These are phyloP conservation scores for Blastomyces gilchristii DNA, from an alignment of 2,329 filamentous ascomycete species.

Conservation along the genomic window DNA sequence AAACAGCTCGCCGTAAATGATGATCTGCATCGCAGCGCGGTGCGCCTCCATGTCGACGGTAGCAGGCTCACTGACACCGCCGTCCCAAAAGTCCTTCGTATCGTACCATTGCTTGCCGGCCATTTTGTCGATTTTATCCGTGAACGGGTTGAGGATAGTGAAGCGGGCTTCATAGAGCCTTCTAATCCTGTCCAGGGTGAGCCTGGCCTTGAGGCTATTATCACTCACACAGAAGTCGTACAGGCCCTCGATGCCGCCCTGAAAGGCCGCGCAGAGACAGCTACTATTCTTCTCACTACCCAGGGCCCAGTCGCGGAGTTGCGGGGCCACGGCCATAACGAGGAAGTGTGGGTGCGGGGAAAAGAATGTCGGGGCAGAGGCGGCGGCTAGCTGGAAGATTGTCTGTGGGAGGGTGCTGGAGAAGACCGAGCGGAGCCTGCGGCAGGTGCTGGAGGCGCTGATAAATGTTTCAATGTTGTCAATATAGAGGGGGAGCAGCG, in stretches of 20 bases:
- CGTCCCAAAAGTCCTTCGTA: constrained; percentile 22
- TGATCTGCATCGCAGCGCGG: constrained; percentile 22
- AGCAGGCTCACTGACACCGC: constrained; percentile 23
- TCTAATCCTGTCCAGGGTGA: constrained; percentile 27
- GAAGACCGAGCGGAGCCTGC: constrained; percentile 19
- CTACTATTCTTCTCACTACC: constrained; percentile 16
- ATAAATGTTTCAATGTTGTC: constrained; percentile 28
- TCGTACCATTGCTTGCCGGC: constrained; percentile 24
- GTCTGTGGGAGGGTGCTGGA: constrained; percentile 17
- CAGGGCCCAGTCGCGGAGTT: constrained; percentile 28
- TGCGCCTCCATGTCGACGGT: constrained; percentile 20
- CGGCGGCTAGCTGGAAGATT: constrained; percentile 26
- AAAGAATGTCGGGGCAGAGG: constrained; percentile 28
- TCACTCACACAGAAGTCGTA: constrained; percentile 22
- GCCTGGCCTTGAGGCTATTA: constrained; percentile 13
- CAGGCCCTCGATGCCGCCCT: constrained; percentile 25
- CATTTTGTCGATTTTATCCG: constrained; percentile 26
- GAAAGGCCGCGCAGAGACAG: constrained; percentile 17
- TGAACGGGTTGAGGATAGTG: constrained; percentile 25
- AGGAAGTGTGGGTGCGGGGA: constrained; percentile 30
- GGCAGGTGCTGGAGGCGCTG: constrained; percentile 22
- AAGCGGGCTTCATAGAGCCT: constrained; percentile 22
- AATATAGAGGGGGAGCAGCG: constrained; percentile 7
- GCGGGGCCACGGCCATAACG: constrained; percentile 24
- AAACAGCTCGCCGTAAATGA: constrained; percentile 28